Evolutionary conservation across 192 early-diverging fungal genomes (phyloP).

Genomic region (Mortierella claussenii): DNA sequence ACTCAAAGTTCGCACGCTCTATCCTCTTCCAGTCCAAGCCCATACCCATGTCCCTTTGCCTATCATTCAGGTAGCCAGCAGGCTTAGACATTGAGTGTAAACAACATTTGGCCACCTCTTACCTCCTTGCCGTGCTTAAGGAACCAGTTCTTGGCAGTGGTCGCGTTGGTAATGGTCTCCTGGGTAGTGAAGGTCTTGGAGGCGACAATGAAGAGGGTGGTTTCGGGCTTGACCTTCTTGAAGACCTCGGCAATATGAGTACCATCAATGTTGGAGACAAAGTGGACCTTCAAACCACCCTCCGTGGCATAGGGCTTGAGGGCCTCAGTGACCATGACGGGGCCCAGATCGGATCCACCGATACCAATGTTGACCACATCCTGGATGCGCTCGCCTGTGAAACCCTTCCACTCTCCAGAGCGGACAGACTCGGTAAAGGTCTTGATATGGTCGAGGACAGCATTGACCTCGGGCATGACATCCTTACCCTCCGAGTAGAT

Average conservation of each 20-base stretch:
- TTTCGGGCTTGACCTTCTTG: constrained; percentile 87
- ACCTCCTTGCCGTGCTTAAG: constrained; percentile 85
- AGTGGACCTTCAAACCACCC: constrained; percentile 84
- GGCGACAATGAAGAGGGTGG: constrained; percentile 94
- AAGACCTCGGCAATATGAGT: constrained; percentile 96
- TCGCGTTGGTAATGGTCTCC: constrained; percentile 98
- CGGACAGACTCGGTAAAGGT: constrained; percentile 85
- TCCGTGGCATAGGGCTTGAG: constrained; percentile 90
- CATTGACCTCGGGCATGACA: constrained; percentile 95
- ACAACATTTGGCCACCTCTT: too few species aligned
- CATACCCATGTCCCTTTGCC: too few species aligned
- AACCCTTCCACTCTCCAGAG: constrained; percentile 94
- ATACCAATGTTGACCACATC: constrained; percentile 99
- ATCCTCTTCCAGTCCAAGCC: too few species aligned
- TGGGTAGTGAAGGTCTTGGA: constrained; percentile 99
- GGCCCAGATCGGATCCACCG: constrained; percentile 97
- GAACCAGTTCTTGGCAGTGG: constrained; percentile 95
- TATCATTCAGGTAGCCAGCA: too few species aligned
- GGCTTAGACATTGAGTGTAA: too few species aligned
- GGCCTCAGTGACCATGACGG: constrained; percentile 99
- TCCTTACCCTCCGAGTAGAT: constrained; percentile 90
- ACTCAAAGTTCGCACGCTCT: too few species aligned
- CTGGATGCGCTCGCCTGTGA: constrained; percentile 93
- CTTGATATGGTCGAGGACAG: constrained; percentile 94
- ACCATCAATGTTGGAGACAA: constrained; percentile 98